These are phyloP conservation scores for Lachnellula subtilissima DNA, from an alignment of 2,329 filamentous ascomycete genomes.

Conservation along the genomic window DNA sequence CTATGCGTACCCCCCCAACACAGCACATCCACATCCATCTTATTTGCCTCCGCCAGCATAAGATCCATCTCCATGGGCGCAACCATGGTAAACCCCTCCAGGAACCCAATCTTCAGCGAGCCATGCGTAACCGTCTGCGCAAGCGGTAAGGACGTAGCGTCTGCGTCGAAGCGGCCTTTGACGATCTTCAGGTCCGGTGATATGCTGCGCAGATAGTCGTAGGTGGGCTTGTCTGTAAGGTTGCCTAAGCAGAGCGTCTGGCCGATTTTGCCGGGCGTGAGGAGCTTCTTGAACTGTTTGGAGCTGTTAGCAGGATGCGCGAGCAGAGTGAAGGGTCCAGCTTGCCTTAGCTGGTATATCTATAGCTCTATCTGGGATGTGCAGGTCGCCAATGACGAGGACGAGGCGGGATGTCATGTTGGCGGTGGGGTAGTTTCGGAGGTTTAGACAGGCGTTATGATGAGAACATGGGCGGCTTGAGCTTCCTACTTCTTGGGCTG, in stretches of 20 bases:
- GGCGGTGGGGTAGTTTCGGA: constrained; percentile 10
- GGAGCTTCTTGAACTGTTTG: constrained; percentile 74
- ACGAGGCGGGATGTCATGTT: constrained; percentile 79
- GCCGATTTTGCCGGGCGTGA: constrained; percentile 76
- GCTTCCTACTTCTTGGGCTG: background rate
- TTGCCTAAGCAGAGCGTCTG: constrained; percentile 78
- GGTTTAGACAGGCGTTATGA: constrained; percentile 1
- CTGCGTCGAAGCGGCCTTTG: constrained; percentile 62
- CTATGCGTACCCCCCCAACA: constrained; percentile 65
- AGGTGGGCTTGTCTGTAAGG: constrained; percentile 73
- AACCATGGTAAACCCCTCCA: constrained; percentile 65
- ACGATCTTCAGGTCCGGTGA: constrained; percentile 69
- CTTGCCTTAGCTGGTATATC: constrained; percentile 84
- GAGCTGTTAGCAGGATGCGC: constrained; percentile 8
- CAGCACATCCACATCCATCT: constrained; percentile 63
- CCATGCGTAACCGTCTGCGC: constrained; percentile 64
- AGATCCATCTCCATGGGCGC: constrained; percentile 59
- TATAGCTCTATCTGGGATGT: constrained; percentile 87
- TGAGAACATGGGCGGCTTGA: background rate
- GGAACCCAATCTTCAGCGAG: constrained; percentile 59
- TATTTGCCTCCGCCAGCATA: constrained; percentile 62
- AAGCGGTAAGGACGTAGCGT: constrained; percentile 60
- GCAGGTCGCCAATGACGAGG: constrained; percentile 86
- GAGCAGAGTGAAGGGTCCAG: constrained; percentile 4
- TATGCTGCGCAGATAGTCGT: constrained; percentile 73